phyloP scores from a whole-genome alignment of 78 protist species.

The Planoprotostelium fungivorum region DNA sequence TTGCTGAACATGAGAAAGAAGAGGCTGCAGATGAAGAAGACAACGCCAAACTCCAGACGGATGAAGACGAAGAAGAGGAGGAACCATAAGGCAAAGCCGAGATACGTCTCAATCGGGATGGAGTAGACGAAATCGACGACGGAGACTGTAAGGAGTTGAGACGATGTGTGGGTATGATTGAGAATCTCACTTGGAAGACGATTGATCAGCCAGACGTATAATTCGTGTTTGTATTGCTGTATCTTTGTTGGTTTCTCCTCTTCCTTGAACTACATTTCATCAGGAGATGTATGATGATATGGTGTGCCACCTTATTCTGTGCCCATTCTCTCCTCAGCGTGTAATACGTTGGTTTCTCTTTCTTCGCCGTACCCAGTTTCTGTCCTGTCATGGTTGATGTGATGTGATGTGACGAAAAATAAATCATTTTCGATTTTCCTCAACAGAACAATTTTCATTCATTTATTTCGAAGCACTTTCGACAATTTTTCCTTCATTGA shows the following conservation, averaged over 20 bases:
- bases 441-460: too few relatives aligned
- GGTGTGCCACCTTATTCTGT: background rate
- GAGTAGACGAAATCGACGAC: background rate
- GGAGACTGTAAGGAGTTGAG: background rate
- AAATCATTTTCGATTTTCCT: too few relatives aligned
- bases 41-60: background rate
- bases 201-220: background rate
- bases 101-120: background rate
- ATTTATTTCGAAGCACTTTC: too few relatives aligned
- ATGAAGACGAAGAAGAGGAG: background rate
- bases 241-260: background rate
- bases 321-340: background rate
- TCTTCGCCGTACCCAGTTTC: background rate
- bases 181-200: background rate
- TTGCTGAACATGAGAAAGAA: background rate
- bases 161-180: background rate
- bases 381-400: conserved; percentile 1
- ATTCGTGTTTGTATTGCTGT: background rate
- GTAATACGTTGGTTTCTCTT: background rate
- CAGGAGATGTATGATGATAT: background rate
- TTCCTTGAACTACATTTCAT: background rate
- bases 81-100: background rate
- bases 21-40: background rate
- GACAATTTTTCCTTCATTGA: too few relatives aligned
- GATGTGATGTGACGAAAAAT: too few relatives aligned